Evolutionary conservation across 2,329 filamentous ascomycete genomes (phyloP).

Genomic region (Aspergillus arachidicola): DNA sequence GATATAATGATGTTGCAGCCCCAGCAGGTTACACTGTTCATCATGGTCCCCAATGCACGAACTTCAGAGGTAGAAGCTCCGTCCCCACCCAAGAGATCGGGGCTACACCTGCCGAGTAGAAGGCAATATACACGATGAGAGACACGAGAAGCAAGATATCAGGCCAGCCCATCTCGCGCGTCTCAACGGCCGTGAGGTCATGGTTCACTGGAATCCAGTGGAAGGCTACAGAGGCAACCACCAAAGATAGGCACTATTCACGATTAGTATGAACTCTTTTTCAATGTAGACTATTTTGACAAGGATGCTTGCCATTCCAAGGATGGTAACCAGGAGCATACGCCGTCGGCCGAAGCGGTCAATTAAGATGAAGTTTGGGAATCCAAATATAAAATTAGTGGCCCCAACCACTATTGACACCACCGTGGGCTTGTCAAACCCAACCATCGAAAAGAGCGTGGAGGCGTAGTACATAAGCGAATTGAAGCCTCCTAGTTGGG

Average conservation of each 20-base stretch:
- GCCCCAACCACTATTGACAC: slow-evolving; percentile 47
- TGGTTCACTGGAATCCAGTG: slow-evolving; percentile 51
- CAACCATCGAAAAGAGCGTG: slow-evolving; percentile 51
- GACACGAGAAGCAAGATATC: slow-evolving; percentile 45
- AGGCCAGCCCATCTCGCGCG: slow-evolving; percentile 32
- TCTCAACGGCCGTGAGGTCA: slow-evolving; percentile 25
- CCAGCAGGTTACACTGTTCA: slow-evolving; percentile 35
- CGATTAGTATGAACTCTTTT: not conserved
- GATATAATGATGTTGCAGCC: slow-evolving; percentile 52
- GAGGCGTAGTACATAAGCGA: slow-evolving; percentile 49
- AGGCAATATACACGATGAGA: slow-evolving; percentile 49
- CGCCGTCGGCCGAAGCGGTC: slow-evolving; percentile 51
- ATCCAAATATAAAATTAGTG: slow-evolving; percentile 50
- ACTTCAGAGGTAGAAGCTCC: slow-evolving; percentile 54
- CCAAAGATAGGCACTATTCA: slow-evolving; percentile 32
- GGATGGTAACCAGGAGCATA: slow-evolving; percentile 38
- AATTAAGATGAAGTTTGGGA: slow-evolving; percentile 49
- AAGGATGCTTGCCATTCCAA: slow-evolving; percentile 40
- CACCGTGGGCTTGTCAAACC: slow-evolving; percentile 53
- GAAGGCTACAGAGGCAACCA: slow-evolving; percentile 50
- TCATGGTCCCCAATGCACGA: slow-evolving; percentile 53
- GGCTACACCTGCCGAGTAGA: slow-evolving; percentile 50
- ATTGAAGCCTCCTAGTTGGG: slow-evolving; percentile 52
- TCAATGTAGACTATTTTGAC: too few species aligned
- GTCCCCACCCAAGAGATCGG: slow-evolving; percentile 53